These are phyloP conservation scores for Claviceps sp. DNA, from an alignment of 2,329 filamentous ascomycete species.

Conservation along the genomic window DNA sequence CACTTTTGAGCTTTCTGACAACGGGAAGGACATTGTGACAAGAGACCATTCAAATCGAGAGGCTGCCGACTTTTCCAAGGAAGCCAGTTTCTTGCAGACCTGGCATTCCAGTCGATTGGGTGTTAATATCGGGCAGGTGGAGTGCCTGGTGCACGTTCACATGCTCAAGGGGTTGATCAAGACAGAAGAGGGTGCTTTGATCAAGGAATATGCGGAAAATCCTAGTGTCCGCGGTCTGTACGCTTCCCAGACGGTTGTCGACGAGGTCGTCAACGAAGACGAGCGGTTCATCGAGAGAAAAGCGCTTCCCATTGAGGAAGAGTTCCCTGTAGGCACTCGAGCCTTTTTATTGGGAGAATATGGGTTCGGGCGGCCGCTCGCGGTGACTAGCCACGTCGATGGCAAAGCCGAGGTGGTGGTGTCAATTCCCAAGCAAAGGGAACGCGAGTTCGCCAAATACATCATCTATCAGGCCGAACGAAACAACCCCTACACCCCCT, in stretches of 20 bases:
- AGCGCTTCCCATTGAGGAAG: constrained; percentile 79
- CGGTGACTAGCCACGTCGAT: constrained; percentile 59
- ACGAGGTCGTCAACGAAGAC: constrained; percentile 81
- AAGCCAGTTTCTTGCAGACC: constrained; percentile 69
- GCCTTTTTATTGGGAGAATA: constrained; percentile 93
- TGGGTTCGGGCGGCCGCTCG: constrained; percentile 81
- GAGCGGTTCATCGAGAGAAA: constrained; percentile 82
- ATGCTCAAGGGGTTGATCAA: constrained; percentile 86
- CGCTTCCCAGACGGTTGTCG: constrained; percentile 81
- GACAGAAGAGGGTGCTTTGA: constrained; percentile 75
- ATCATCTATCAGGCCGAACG: constrained; percentile 60
- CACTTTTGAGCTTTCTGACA: constrained; percentile 60
- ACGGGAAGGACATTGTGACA: constrained; percentile 50
- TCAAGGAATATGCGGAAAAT: constrained; percentile 86
- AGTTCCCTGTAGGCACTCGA: constrained; percentile 70
- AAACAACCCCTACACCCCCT: constrained; percentile 66
- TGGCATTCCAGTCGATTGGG: constrained; percentile 85
- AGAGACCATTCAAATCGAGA: constrained; percentile 62
- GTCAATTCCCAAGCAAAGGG: constrained; percentile 56
- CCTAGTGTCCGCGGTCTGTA: constrained; percentile 79
- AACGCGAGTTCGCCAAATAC: constrained; percentile 66
- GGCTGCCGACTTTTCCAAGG: constrained; percentile 72
- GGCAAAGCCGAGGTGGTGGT: constrained; percentile 70
- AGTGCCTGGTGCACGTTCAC: constrained; percentile 82
- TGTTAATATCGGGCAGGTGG: constrained; percentile 73